Conservation (phyloP, 1,284 basidiomycete species). For the Ustilago curta region DNA sequence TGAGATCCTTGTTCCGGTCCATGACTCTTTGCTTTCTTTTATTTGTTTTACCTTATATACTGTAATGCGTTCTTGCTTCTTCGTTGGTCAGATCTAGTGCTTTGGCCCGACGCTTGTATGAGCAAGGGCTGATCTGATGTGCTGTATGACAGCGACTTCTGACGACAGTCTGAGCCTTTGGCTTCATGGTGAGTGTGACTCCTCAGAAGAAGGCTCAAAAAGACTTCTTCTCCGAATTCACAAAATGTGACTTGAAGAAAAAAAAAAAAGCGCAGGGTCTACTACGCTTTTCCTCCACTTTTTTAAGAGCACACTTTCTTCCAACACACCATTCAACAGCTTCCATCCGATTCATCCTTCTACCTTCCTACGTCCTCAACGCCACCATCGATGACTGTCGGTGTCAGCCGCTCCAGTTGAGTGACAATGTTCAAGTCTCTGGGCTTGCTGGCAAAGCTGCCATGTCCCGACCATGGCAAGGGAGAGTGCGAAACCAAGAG, state of each 20-base stretch:
- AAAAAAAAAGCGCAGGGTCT: not conserved
- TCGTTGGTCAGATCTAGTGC: not conserved
- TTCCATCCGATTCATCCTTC: not conserved
- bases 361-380: not conserved
- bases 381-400: not conserved
- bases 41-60: not conserved
- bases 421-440: constrained; percentile 55
- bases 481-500: constrained; percentile 49
- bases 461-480: constrained; percentile 55
- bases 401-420: not conserved
- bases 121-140: not conserved
- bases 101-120: not conserved
- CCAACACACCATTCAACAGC: too few species aligned
- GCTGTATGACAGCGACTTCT: too few species aligned
- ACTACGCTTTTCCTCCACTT: constrained; percentile 3
- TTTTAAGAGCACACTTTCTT: too few species aligned
- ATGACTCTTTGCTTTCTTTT: not conserved
- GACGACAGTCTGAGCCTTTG: too few species aligned
- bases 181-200: too few species aligned
- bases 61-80: not conserved
- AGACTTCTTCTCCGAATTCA: too few species aligned
- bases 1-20: constrained; percentile 1
- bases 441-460: constrained; percentile 51
- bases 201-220: too few species aligned
- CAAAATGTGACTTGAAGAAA: too few species aligned